phyloP scores from a whole-genome alignment of 148 eudicot genomes.

The Diospyros lotus region DNA sequence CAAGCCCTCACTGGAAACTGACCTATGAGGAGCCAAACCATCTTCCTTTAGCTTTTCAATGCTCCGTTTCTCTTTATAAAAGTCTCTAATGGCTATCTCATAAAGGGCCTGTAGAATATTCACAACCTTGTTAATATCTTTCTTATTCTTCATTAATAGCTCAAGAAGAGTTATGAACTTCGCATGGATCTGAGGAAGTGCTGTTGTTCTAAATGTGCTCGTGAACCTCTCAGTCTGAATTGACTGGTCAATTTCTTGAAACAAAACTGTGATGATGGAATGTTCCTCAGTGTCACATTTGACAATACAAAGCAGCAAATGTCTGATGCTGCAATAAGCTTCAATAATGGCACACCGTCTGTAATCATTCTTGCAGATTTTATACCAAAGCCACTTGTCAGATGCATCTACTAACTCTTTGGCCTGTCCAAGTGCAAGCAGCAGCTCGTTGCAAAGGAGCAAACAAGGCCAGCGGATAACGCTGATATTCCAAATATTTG shows the following conservation, averaged over 20 bases:
- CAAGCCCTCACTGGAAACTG: slow-evolving; percentile 39
- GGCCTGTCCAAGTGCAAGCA: slow-evolving; percentile 87
- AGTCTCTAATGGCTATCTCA: slow-evolving; percentile 67
- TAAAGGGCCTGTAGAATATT: slow-evolving; percentile 80
- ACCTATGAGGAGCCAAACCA: slow-evolving; percentile 64
- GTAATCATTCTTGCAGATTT: slow-evolving; percentile 79
- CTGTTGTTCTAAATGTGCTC: slow-evolving; percentile 60
- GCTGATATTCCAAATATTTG: slow-evolving; percentile 75
- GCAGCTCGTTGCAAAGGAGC: slow-evolving; percentile 84
- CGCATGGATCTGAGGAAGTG: slow-evolving; percentile 64
- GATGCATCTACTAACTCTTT: slow-evolving; percentile 89
- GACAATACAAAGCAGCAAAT: slow-evolving; percentile 59
- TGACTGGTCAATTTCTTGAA: slow-evolving; percentile 79
- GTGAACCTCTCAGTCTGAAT: slow-evolving; percentile 70
- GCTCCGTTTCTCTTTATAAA: slow-evolving; percentile 50
- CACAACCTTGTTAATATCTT: slow-evolving; percentile 61
- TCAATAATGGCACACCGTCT: slow-evolving; percentile 87
- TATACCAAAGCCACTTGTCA: slow-evolving; percentile 88
- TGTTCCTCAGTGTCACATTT: slow-evolving; percentile 59
- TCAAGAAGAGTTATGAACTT: slow-evolving; percentile 55
- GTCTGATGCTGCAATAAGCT: slow-evolving; percentile 69
- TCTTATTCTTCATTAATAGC: slow-evolving; percentile 42
- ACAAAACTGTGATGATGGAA: slow-evolving; percentile 55
- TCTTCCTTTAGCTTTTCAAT: slow-evolving; percentile 62
- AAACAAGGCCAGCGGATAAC: slow-evolving; percentile 95